Conservation (phyloP, 805 yeast genomes). For the Cyberlindnera meyerae region DNA sequence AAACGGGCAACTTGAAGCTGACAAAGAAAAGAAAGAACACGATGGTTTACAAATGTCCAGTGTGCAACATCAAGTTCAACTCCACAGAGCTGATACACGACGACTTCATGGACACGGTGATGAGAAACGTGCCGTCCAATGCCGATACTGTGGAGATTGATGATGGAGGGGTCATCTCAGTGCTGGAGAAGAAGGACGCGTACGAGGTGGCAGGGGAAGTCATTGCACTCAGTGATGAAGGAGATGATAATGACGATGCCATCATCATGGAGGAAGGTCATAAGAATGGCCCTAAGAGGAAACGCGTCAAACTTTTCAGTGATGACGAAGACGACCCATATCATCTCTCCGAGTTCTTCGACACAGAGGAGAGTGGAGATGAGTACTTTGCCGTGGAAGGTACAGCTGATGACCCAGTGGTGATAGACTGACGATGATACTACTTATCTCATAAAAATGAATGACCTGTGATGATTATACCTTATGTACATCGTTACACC, state of each 20-base stretch:
- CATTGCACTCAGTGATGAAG: conserved; percentile 7
- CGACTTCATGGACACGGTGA: conserved; percentile 16
- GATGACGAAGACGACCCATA: conserved; percentile 12
- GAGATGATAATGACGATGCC: conserved; percentile 3
- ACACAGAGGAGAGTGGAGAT: conserved; percentile 6
- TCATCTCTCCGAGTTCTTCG: conserved; percentile 6
- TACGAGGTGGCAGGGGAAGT: conserved; percentile 4
- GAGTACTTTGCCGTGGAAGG: conserved; percentile 5
- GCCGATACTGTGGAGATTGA: conserved; percentile 14
- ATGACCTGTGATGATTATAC: no score
- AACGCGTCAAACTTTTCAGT: conserved; percentile 6
- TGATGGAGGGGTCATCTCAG: conserved; percentile 10
- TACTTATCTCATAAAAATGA: not conserved
- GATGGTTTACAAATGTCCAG: conserved; percentile 12
- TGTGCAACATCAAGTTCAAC: conserved; percentile 13
- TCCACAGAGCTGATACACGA: conserved; percentile 17
- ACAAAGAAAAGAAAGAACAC: conserved; percentile 8
- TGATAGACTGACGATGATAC: conserved; percentile 13
- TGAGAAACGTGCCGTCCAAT: conserved; percentile 3
- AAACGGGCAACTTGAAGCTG: conserved; percentile 7
- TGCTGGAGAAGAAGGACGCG: conserved; percentile 3
- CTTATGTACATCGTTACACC: no score
- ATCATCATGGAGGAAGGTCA: not conserved
- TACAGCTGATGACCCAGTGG: conserved; percentile 19
- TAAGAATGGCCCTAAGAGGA: not conserved